phyloP scores from a whole-genome alignment of 257 asterid genomes.

The Salvia splendens region DNA sequence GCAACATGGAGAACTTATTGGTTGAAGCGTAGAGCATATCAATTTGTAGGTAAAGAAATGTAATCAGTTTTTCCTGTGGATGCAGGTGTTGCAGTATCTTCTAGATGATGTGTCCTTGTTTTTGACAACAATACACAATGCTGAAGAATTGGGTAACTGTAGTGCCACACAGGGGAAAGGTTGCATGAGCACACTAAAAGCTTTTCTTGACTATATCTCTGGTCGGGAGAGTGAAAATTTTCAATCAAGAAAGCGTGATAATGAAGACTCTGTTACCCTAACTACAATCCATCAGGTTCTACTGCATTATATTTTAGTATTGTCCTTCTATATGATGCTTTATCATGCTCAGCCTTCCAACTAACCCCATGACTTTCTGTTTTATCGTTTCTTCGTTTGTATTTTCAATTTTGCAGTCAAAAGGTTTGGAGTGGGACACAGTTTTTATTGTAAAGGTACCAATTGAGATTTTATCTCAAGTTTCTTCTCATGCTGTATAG shows the following conservation, averaged over 20 bases:
- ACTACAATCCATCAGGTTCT: conserved; percentile 97
- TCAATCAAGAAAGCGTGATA: conserved; percentile 74
- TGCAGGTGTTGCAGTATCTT: conserved; percentile 90
- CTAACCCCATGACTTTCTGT: conserved; percentile 16
- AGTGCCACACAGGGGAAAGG: conserved; percentile 52
- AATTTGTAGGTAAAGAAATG: conserved; percentile 24
- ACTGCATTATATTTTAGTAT: conserved; percentile 18
- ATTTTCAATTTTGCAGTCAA: conserved; percentile 56
- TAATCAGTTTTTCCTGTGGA: conserved; percentile 27
- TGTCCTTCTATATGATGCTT: conserved; percentile 24
- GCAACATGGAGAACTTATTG: not conserved
- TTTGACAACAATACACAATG: conserved; percentile 51
- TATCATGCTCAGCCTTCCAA: conserved; percentile 23
- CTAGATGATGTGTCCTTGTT: conserved; percentile 88
- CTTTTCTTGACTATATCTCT: conserved; percentile 78
- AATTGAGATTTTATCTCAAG: conserved; percentile 25
- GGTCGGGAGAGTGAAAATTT: conserved; percentile 83
- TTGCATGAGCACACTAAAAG: conserved; percentile 59
- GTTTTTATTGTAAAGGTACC: conserved; percentile 96
- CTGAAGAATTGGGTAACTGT: conserved; percentile 40
- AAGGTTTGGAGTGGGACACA: conserved; percentile 98
- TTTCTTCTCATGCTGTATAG: conserved; percentile 16
- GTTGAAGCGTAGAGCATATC: conserved; percentile 15
- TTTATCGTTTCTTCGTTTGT: conserved; percentile 26
- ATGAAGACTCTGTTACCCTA: conserved; percentile 85